These are phyloP conservation scores for Aureococcus anophagefferens DNA, from an alignment of 108 stramenopile genomes.

Conservation along the genomic window DNA sequence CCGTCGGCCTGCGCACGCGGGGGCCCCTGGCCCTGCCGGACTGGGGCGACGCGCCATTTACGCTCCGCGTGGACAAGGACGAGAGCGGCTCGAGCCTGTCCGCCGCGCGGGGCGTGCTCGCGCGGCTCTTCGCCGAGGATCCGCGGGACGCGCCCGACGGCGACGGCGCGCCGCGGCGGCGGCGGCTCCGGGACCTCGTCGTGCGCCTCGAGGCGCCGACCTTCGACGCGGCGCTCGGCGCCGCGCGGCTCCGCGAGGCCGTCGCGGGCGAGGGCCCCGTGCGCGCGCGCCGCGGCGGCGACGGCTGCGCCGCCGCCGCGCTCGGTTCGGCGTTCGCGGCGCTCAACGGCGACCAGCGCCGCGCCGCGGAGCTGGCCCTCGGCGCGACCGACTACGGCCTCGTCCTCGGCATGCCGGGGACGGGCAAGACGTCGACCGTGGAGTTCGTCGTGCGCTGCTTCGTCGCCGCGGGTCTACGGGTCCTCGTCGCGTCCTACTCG, in stretches of 20 bases:
- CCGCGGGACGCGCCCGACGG: no score
- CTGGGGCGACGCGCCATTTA: no score
- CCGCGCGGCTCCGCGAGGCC: neutral
- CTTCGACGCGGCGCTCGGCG: neutral
- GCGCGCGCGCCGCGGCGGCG: neutral
- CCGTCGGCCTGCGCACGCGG: no score
- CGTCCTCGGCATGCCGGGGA: conserved; percentile 42
- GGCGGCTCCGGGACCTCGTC: neutral
- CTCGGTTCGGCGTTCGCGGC: neutral
- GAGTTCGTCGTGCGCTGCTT: conserved; percentile 72
- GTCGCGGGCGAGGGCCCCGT: neutral
- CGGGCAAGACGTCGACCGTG: conserved; percentile 42
- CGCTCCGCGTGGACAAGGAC: no score
- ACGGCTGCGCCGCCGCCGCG: neutral
- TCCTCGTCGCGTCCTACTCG: conserved; percentile 87
- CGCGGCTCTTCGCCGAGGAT: no score
- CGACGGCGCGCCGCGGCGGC: no score
- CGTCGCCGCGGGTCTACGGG: conserved; percentile 69
- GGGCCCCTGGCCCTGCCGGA: no score
- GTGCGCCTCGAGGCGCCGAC: neutral
- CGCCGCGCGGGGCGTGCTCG: no score
- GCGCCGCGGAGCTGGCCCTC: neutral
- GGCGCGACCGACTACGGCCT: conserved; percentile 16
- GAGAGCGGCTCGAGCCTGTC: no score
- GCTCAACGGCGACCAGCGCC: conserved; percentile 3